Conservation (phyloP, 805 yeast species). For the Sugiyamaella lignohabitans region DNA sequence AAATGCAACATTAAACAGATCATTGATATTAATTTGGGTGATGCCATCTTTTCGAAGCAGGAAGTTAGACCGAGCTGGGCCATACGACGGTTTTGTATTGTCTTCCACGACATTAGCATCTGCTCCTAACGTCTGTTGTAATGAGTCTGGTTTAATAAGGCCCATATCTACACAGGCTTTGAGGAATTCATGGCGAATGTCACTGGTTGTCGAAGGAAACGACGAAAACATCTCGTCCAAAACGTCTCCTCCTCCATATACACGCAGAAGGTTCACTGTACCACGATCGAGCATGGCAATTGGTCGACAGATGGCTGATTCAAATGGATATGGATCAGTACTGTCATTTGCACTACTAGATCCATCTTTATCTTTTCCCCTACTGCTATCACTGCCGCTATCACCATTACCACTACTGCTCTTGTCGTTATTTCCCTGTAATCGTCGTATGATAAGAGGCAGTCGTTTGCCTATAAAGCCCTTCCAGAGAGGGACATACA, state of each 20-base stretch:
- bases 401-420: too few species aligned
- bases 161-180: slow-evolving; percentile 39
- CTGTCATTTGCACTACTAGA: too few species aligned
- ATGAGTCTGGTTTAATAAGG: slow-evolving; percentile 36
- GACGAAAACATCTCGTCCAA: slow-evolving; percentile 49
- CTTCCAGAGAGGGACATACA: slow-evolving; percentile 39
- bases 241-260: slow-evolving; percentile 33
- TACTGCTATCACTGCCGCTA: too few species aligned
- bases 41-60: slow-evolving; percentile 10
- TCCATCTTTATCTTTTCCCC: too few species aligned
- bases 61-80: slow-evolving; percentile 18
- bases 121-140: slow-evolving; percentile 22
- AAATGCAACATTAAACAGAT: slow-evolving; percentile 20
- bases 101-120: slow-evolving; percentile 15
- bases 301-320: slow-evolving; percentile 27
- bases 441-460: slow-evolving; percentile 39
- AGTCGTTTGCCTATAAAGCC: slow-evolving; percentile 41
- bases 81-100: slow-evolving; percentile 2
- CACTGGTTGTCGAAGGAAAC: slow-evolving; percentile 40
- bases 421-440: slow-evolving; percentile 22
- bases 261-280: slow-evolving; percentile 32
- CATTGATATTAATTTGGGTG: slow-evolving; percentile 30
- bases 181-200: slow-evolving; percentile 47
- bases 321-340: slow-evolving; percentile 12
- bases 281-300: slow-evolving; percentile 33